Evolutionary conservation across 176 grass and related monocot species (phyloP), one percentile per base, ranked within the genome.

Genomic region (Ensete ventricosum): DNA sequence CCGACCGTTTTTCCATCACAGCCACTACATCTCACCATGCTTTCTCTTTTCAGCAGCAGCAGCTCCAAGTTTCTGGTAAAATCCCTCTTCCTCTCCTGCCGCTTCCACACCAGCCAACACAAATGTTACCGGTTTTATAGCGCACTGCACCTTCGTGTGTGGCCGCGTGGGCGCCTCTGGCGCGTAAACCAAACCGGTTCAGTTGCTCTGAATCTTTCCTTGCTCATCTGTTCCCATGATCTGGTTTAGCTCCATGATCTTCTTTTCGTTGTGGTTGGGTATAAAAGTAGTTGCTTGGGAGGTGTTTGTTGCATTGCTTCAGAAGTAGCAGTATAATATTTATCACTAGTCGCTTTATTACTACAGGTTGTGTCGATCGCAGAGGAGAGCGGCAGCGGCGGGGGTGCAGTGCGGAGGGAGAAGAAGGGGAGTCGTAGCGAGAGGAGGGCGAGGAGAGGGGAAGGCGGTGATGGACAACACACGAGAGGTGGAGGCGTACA

Each of bases 371-470:
- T 67, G 64, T 67, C 64, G 64, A 43, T 67, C 67, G 24, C 52
- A 55, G 23, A 85, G 80, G 57, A 72, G 34, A 43, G 34, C 80
- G 60, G 80, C 79, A 63, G 81, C 64, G 83, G 68, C 78, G 76
- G 83, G 11, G 0, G 34, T 17, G 17, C 23, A 16, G 34, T 34
- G 34, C 1, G 64, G 64, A 34, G 64, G 23, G 64, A 69, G 43
- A 50, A 43, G 34, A 43, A 43, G 34, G 34, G 34, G 34, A 43
- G 34, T 43, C 5, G 4, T 43, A 43, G 34, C 34, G 34, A 43
- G 34, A 43, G 4, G 34, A 43, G 34, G 34, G 34, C 34, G 34
- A 43, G 34, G 5, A 43, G 81, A 84, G 19, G 73, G 54, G 34
- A 59, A 81, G 54, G 71, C 76, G 22, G 78, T 76, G 52, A 65